phyloP scores from a whole-genome alignment of 2,329 filamentous ascomycete species.

The Trichoderma brevicompactum region DNA sequence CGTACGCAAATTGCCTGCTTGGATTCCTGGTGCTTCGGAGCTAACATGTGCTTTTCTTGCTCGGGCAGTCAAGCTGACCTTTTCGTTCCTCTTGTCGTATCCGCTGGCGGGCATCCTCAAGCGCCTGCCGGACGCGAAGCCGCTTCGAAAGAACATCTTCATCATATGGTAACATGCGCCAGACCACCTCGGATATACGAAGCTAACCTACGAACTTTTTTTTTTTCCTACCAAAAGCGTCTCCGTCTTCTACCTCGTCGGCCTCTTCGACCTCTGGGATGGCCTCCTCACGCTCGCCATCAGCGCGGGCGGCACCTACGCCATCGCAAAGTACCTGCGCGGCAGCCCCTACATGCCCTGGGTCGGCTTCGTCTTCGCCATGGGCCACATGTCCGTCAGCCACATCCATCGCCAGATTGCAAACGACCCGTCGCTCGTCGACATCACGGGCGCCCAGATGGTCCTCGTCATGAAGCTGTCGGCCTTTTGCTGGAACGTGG shows the following conservation, averaged over 20 bases:
- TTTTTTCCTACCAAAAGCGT: constrained; percentile 65
- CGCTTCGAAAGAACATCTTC: constrained; percentile 85
- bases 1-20: constrained; percentile 37
- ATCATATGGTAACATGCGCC: constrained; percentile 67
- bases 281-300: constrained; percentile 80
- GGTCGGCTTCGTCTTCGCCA: constrained; percentile 90
- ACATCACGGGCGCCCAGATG: constrained; percentile 97
- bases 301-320: constrained; percentile 78
- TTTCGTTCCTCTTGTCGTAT: constrained; percentile 88
- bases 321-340: constrained; percentile 79
- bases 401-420: constrained; percentile 81
- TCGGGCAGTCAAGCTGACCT: constrained; percentile 82
- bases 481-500: constrained; percentile 97
- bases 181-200: not conserved
- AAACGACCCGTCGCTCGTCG: constrained; percentile 68
- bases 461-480: constrained; percentile 97
- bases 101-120: constrained; percentile 88
- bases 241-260: constrained; percentile 88
- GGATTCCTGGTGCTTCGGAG: constrained; percentile 1
- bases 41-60: no score
- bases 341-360: constrained; percentile 93
- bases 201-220: no score
- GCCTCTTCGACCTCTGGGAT: constrained; percentile 89
- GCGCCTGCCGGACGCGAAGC: constrained; percentile 82
- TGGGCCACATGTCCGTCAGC: constrained; percentile 92